A percentile compares a stretch with the other conserved stretches of the same genome.
Evolutionary conservation across 345 rosid species (phyloP).

Genomic region (Heritiera fomes): DNA sequence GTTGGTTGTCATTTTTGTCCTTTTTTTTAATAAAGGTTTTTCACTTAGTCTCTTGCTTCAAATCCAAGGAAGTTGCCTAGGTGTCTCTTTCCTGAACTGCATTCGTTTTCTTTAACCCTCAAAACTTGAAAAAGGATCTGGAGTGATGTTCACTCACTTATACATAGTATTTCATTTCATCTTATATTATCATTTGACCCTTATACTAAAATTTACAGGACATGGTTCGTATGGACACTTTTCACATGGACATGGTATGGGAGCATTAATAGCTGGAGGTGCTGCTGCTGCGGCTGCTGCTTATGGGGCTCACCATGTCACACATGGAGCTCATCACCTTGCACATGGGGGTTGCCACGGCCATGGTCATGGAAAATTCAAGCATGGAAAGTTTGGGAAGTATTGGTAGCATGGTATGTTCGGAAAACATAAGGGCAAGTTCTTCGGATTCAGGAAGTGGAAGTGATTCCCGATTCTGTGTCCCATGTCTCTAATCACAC

Average conservation of each 20-base stretch:
- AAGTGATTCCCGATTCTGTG: not conserved
- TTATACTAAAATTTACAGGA: constrained; percentile 30
- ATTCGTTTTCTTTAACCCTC: not conserved
- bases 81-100: not conserved
- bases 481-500: not conserved
- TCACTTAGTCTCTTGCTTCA: not conserved
- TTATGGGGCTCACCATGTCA: constrained; percentile 62
- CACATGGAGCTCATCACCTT: constrained; percentile 42
- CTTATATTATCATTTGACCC: constrained; percentile 2
- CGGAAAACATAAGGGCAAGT: constrained; percentile 65
- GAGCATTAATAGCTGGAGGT: constrained; percentile 65
- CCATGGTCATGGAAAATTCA: constrained; percentile 48
- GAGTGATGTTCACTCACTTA: not conserved
- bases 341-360: constrained; percentile 30
- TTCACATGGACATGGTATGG: constrained; percentile 42
- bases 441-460: constrained; percentile 11
- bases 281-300: constrained; percentile 68
- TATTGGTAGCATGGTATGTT: constrained; percentile 46
- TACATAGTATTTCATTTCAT: not conserved
- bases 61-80: not conserved
- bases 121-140: not conserved
- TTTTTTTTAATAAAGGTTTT: not conserved
- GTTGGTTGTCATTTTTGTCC: not conserved
- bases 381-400: constrained; percentile 65
- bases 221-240: constrained; percentile 39